Percentiles rank a stretch among this genome's conserved stretches.
Conservation (phyloP, 208 protist species). For the Wallacemonas sp. region DNA sequence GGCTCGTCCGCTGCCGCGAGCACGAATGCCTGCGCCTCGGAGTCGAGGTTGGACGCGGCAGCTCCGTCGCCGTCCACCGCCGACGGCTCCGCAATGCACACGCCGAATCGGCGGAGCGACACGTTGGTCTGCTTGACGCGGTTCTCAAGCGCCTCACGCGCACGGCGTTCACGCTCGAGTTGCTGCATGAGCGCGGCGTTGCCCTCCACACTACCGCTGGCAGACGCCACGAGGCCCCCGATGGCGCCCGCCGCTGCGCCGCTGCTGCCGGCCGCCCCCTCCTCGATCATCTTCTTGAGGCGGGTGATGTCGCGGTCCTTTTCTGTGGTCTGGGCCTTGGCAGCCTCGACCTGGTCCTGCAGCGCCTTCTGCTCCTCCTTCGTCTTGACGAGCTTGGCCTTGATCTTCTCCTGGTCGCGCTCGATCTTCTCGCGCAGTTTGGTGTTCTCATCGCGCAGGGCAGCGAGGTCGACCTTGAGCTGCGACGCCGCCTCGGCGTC, state of each 20-base stretch:
- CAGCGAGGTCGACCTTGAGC: conserved; percentile 77
- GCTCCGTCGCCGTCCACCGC: conserved; percentile 21
- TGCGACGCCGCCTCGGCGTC: conserved; percentile 74
- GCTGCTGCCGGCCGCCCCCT: conserved; percentile 21
- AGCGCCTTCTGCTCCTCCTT: conserved; percentile 80
- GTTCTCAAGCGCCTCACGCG: conserved; percentile 56
- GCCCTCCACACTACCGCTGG: conserved; percentile 23
- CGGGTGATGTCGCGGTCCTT: conserved; percentile 80
- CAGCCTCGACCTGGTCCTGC: conserved; percentile 73
- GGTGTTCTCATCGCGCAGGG: conserved; percentile 78
- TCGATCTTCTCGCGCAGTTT: conserved; percentile 91
- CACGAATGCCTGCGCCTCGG: conserved; percentile 60
- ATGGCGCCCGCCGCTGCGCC: background rate
- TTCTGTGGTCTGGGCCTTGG: conserved; percentile 48
- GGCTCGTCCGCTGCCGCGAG: conserved; percentile 67
- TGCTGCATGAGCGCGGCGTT: conserved; percentile 37
- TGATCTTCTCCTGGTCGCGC: conserved; percentile 91
- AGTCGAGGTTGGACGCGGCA: conserved; percentile 15
- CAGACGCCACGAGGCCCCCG: background rate
- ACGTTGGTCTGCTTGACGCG: conserved; percentile 82
- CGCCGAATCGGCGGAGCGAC: conserved; percentile 75
- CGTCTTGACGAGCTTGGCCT: conserved; percentile 76
- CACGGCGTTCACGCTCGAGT: conserved; percentile 58
- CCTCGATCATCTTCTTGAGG: conserved; percentile 81
- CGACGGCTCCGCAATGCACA: conserved; percentile 70